These are phyloP conservation scores for Dissophora globulifera DNA, from an alignment of 192 early-diverging fungal genomes.

Conservation along the genomic window DNA sequence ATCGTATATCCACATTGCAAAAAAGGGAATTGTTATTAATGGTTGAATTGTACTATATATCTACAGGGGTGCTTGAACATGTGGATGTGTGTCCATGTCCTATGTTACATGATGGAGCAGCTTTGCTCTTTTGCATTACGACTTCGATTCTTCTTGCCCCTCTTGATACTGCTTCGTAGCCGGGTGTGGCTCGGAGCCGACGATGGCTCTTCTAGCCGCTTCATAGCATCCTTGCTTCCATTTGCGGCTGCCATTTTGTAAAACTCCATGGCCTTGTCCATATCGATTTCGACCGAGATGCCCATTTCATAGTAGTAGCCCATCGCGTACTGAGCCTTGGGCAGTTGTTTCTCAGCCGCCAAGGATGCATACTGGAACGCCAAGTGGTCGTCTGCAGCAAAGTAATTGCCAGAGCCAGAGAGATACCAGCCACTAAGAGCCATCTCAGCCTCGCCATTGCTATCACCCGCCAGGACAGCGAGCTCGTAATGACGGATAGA, in stretches of 20 bases:
- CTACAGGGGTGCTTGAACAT: too few species aligned
- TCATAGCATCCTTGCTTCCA: slow-evolving; percentile 52
- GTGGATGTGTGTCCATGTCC: too few species aligned
- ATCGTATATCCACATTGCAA: too few species aligned
- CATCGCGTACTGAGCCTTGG: slow-evolving; percentile 88
- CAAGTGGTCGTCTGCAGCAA: slow-evolving; percentile 72
- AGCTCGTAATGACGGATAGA: slow-evolving; percentile 83
- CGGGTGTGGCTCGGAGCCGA: not conserved
- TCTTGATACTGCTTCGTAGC: slow-evolving; percentile 22
- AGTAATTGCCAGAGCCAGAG: slow-evolving; percentile 73
- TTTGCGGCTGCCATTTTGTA: slow-evolving; percentile 59
- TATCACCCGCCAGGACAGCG: slow-evolving; percentile 56
- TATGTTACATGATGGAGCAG: slow-evolving; percentile 44
- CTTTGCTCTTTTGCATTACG: slow-evolving; percentile 23
- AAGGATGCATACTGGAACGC: slow-evolving; percentile 85
- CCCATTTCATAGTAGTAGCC: slow-evolving; percentile 92
- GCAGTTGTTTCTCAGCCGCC: slow-evolving; percentile 82
- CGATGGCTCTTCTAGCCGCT: slow-evolving; percentile 29
- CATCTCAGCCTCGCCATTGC: slow-evolving; percentile 79
- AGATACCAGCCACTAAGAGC: slow-evolving; percentile 89
- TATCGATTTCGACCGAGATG: slow-evolving; percentile 67
- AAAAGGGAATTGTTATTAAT: too few species aligned
- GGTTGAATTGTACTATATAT: too few species aligned
- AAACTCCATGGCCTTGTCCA: slow-evolving; percentile 65
- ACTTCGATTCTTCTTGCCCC: slow-evolving; percentile 22